Evolutionary conservation across 495 filamentous ascomycete genomes (phyloP).

Genomic region (Xanthoparmelia taractica): DNA sequence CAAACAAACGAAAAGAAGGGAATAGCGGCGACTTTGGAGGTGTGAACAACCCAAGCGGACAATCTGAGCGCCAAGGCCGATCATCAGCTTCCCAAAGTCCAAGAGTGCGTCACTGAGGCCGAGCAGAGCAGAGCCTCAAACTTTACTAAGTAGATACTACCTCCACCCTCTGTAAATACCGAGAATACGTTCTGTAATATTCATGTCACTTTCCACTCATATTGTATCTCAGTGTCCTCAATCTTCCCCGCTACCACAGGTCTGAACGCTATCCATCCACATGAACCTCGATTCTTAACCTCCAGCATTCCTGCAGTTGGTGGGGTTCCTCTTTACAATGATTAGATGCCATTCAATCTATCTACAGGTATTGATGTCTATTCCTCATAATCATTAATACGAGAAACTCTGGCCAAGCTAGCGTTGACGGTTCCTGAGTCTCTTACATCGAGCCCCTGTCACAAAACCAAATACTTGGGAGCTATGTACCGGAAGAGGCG

Average conservation of each 20-base stretch:
- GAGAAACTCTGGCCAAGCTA: too few species aligned
- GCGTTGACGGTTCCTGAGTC: too few species aligned
- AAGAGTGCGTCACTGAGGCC: background rate
- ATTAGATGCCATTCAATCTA: background rate
- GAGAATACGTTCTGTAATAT: too few species aligned
- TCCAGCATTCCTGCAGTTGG: background rate
- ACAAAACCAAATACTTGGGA: background rate
- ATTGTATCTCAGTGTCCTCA: background rate
- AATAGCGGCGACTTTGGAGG: background rate
- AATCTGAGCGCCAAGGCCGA: slow-evolving; percentile 2
- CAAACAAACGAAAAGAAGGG: background rate
- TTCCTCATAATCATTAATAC: too few species aligned
- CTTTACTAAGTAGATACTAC: background rate
- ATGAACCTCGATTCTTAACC: too few species aligned
- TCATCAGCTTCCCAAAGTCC: background rate
- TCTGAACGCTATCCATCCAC: too few species aligned
- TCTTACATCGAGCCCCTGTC: background rate
- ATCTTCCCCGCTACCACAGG: too few species aligned
- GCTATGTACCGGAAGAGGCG: background rate
- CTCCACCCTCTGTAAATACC: too few species aligned
- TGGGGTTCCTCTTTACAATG: background rate
- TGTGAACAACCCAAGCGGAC: background rate
- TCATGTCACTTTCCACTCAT: too few species aligned
- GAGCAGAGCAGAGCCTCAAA: background rate
- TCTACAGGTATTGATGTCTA: too few species aligned